A percentile compares a stretch with the other conserved stretches of the same genome.
These are phyloP conservation scores for Globisporangium lucens DNA, from an alignment of 352 stramenopile species.

Conservation along the genomic window DNA sequence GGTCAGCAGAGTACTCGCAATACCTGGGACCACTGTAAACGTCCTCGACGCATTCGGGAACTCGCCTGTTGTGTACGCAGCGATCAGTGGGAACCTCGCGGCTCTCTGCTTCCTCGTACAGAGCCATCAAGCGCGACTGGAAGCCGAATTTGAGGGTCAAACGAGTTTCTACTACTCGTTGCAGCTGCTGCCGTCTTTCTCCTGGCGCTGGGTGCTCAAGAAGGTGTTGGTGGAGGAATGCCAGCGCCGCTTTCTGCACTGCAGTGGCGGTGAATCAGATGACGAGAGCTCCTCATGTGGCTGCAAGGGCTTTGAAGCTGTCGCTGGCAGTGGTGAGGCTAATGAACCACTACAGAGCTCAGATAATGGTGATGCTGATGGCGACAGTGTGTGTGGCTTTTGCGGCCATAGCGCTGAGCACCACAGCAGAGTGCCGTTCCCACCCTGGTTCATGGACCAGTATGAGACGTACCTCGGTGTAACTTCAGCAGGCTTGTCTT, in stretches of 20 bases:
- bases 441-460: constrained; percentile 68
- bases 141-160: constrained; percentile 72
- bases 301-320: constrained; percentile 60
- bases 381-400: constrained; percentile 30
- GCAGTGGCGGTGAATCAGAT: constrained; percentile 20
- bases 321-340: neutral
- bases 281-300: constrained; percentile 20
- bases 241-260: constrained; percentile 51
- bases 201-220: constrained; percentile 37
- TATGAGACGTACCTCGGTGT: constrained; percentile 52
- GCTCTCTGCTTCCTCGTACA: constrained; percentile 34
- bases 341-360: neutral
- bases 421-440: constrained; percentile 43
- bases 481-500: neutral
- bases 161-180: constrained; percentile 56
- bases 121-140: constrained; percentile 28
- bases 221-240: constrained; percentile 29
- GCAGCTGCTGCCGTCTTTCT: constrained; percentile 50
- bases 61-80: constrained; percentile 44
- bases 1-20: constrained; percentile 26
- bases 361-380: neutral
- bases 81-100: constrained; percentile 19
- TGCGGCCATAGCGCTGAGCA: constrained; percentile 32
- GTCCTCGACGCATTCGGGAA: constrained; percentile 50
- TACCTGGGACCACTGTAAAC: constrained; percentile 6